Base-by-base conservation (phyloP, 441 rosid genomes). In the Pelargonium myrrhifolium region DNA sequence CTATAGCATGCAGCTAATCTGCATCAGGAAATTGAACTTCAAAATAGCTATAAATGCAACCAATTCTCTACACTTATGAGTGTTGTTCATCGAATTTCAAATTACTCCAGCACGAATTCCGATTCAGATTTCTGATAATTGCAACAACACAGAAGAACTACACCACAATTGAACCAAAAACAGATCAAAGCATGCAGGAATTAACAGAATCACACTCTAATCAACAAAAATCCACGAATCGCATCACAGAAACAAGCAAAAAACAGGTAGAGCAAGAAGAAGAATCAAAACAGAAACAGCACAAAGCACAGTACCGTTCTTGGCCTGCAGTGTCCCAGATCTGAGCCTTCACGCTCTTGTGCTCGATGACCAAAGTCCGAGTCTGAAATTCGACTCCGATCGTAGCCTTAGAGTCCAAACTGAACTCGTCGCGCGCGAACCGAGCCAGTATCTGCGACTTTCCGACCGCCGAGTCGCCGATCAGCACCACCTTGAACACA, bases 401-500 rank as follows among this genome's bases (percentile, higher is more conserved):
- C 37, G 74, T 71, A 8, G 74, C 74, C 35, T 71, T 71, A n/a
- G 74, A 71, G 60, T 71, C 74, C 42, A 71, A 65, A 21, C 47
- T 71, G 69, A 71, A 71, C 64, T 71, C 74, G 60, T 71, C 66
- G 35, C 74, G 64, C 9, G 74, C 45, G 43, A 71, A 71, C 65
- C 89, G 79, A 21, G 89, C 86, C 8, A 87, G 87, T 59, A 85
- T 67, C 72, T 87, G 92, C 12, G 92, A 87, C 78, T 87, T 87
- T 0, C 92, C 92, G 0, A 87, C 92, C 0, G 92, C 86, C 0
- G 92, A 87, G 79, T 87, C 89, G 10, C 92, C 92, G 71, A 87
- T 87, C 62, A 87, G 66, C 43, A 87, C 92, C n/a, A 87, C 86
- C 64, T 87, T 87, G 85, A 92, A 89, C 1, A 92, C 98, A 73